Percentiles rank a stretch among this genome's conserved stretches.
phyloP scores from a whole-genome alignment of 495 filamentous ascomycete genomes.

The Penicillium steckii region DNA sequence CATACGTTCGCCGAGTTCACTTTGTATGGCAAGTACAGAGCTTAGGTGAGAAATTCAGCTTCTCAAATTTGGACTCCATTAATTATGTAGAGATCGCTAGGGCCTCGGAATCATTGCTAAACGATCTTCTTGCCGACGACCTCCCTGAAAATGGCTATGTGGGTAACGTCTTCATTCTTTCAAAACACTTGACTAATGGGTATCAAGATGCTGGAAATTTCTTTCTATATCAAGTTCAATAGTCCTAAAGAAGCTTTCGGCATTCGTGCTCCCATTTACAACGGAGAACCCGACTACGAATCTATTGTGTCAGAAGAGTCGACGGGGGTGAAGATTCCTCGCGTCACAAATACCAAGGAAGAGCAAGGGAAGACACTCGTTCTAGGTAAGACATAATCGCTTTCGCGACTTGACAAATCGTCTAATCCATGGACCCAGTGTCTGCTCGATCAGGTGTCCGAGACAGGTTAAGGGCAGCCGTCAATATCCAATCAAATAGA shows the following conservation, averaged over 20 bases:
- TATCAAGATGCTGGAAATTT: conserved; percentile 19
- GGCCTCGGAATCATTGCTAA: conserved; percentile 9
- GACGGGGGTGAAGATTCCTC: conserved; percentile 4
- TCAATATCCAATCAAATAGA: no score
- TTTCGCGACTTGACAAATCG: no score
- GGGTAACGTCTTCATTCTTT: neutral
- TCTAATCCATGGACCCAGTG: no score
- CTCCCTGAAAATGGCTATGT: conserved; percentile 16
- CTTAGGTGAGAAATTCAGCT: conserved; percentile 22
- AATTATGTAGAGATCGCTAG: conserved; percentile 15
- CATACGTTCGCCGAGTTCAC: conserved; percentile 20
- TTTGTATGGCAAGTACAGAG: conserved; percentile 31
- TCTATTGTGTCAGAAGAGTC: conserved; percentile 8
- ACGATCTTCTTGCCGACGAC: conserved; percentile 14
- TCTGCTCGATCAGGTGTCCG: no score
- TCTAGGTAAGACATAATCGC: no score
- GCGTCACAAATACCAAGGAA: conserved; percentile 8
- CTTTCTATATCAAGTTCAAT: conserved; percentile 9
- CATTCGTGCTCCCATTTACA: conserved; percentile 3
- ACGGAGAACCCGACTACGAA: conserved; percentile 2
- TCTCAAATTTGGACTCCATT: no score
- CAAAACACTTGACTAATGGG: neutral
- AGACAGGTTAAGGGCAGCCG: no score
- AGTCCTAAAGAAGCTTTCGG: conserved; percentile 6
- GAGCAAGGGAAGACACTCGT: conserved; percentile 3